A percentile compares a stretch with the other conserved stretches of the same genome.
phyloP scores from a whole-genome alignment of 106 monocot species.

The Acanthochlamys bracteata region DNA sequence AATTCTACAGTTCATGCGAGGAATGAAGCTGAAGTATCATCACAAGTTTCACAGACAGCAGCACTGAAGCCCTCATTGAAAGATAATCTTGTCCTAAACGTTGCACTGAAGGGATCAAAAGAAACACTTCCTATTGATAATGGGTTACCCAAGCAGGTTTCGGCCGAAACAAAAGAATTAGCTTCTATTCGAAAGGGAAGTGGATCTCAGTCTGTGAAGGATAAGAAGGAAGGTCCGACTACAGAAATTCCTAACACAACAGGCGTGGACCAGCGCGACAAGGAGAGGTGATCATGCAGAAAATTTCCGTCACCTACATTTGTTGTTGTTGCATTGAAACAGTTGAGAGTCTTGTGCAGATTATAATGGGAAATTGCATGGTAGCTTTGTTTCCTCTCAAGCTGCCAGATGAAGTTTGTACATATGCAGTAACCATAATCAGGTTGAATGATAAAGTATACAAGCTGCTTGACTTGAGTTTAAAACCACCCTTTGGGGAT shows the following conservation, averaged over 20 bases:
- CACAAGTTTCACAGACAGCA: constrained; percentile 2
- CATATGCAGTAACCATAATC: neutral
- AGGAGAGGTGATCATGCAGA: constrained; percentile 13
- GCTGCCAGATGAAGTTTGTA: constrained; percentile 7
- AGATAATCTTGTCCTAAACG: constrained; percentile 59
- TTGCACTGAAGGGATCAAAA: constrained; percentile 64
- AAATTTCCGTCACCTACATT: neutral
- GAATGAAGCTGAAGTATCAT: constrained; percentile 19
- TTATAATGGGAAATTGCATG: neutral
- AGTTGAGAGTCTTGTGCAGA: neutral
- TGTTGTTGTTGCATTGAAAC: too few species aligned
- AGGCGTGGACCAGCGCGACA: constrained; percentile 22
- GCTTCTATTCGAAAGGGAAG: constrained; percentile 19
- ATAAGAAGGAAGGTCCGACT: constrained; percentile 25
- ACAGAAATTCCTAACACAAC: constrained; percentile 9
- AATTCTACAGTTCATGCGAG: constrained; percentile 2
- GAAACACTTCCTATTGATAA: constrained; percentile 51
- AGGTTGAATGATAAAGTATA: too few species aligned
- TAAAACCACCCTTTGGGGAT: too few species aligned
- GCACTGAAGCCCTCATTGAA: constrained; percentile 24
- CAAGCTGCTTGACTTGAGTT: too few species aligned
- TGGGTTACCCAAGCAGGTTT: constrained; percentile 9
- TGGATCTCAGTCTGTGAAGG: constrained; percentile 28
- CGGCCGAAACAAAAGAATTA: constrained; percentile 34
- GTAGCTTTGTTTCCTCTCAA: constrained; percentile 3